Conservation (phyloP, 768 basidiomycete genomes). For the Lyophyllum decastes region DNA sequence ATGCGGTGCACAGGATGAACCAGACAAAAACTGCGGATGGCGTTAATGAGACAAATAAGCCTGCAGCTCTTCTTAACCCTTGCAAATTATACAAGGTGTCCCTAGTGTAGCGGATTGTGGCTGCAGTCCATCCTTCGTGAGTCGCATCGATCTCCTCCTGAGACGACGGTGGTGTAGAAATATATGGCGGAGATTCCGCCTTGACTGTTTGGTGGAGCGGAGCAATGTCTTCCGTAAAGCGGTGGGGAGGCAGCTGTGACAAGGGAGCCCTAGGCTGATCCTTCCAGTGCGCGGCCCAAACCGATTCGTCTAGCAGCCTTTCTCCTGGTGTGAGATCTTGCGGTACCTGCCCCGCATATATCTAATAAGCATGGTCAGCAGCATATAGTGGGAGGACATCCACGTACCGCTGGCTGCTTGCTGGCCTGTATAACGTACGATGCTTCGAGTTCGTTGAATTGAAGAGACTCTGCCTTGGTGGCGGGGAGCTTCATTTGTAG, state of each 20-base stretch:
- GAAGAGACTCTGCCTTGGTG: background rate
- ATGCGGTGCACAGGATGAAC: background rate
- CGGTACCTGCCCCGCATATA: background rate
- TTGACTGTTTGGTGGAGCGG: background rate
- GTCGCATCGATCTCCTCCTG: background rate
- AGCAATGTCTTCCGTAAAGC: background rate
- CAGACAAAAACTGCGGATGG: background rate
- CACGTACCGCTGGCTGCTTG: background rate
- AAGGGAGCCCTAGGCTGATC: background rate
- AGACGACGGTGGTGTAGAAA: background rate
- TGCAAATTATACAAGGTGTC: background rate
- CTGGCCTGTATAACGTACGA: background rate
- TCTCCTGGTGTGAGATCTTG: background rate
- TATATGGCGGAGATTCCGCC: background rate
- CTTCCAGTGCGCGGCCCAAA: background rate
- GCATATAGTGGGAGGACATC: background rate
- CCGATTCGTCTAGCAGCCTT: background rate
- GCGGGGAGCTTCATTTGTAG: background rate
- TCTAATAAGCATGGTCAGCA: background rate
- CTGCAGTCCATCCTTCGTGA: background rate
- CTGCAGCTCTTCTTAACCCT: background rate
- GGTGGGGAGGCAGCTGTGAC: no score
- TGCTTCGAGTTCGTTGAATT: background rate
- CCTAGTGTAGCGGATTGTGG: background rate
- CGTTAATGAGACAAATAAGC: background rate